These are phyloP conservation scores for Westerdykella ornata DNA, from an alignment of 2,329 filamentous ascomycete species.

Conservation along the genomic window DNA sequence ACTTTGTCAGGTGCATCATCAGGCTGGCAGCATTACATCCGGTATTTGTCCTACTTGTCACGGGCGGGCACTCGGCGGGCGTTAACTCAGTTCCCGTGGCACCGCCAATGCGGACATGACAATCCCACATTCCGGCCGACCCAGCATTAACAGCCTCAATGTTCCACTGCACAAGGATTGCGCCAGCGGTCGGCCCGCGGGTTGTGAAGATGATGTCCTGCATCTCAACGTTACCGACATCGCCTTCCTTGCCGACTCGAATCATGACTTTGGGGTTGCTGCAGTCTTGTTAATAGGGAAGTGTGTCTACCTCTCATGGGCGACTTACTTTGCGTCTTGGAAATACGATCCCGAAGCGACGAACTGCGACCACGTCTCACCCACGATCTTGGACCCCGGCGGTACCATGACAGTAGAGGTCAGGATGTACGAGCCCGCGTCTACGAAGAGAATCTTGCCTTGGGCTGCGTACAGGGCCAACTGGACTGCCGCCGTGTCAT, in stretches of 20 bases:
- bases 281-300: constrained; percentile 40
- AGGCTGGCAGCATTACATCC: constrained; percentile 67
- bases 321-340: too few species aligned
- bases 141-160: constrained; percentile 35
- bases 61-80: constrained; percentile 70
- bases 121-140: constrained; percentile 71
- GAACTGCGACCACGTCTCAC: constrained; percentile 79
- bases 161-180: constrained; percentile 68
- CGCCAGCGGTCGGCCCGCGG: constrained; percentile 59
- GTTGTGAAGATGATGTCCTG: constrained; percentile 67
- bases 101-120: constrained; percentile 78
- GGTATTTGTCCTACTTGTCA: constrained; percentile 53
- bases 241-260: constrained; percentile 58
- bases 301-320: constrained; percentile 10
- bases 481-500: constrained; percentile 77
- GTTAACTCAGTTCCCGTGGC: constrained; percentile 72
- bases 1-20: constrained; percentile 44
- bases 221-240: constrained; percentile 61
- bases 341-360: constrained; percentile 62
- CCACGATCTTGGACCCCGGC: constrained; percentile 71
- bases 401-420: constrained; percentile 51
- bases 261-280: constrained; percentile 57
- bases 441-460: constrained; percentile 50
- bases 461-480: constrained; percentile 60
- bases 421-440: constrained; percentile 52